Evolutionary conservation across 2,329 filamentous ascomycete species (phyloP).

Genomic region (Fusarium lyarnte): DNA sequence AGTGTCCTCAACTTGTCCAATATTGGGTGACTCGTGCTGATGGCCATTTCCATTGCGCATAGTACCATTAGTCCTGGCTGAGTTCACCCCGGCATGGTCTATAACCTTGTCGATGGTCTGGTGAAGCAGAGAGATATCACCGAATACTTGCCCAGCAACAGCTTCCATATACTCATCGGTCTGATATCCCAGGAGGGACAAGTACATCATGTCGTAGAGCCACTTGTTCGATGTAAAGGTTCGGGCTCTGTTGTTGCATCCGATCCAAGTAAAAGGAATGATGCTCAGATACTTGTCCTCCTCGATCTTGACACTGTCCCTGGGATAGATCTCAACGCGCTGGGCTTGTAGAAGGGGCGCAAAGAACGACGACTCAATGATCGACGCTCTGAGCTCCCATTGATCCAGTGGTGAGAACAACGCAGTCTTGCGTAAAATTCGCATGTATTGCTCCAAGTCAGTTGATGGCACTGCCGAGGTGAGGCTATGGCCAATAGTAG

Average conservation of each 20-base stretch:
- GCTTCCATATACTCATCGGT: conserved; percentile 1
- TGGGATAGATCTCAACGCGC: not conserved
- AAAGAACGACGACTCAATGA: not conserved
- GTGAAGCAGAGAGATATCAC: not conserved
- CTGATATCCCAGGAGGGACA: not conserved
- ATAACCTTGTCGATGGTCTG: not conserved
- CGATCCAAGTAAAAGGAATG: not conserved
- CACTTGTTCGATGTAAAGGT: not conserved
- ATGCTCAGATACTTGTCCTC: not conserved
- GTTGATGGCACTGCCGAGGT: no score
- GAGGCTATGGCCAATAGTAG: not conserved
- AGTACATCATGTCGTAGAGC: not conserved
- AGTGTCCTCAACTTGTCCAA: not conserved
- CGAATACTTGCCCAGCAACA: not conserved
- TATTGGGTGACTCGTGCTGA: not conserved
- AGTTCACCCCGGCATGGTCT: fast-evolving
- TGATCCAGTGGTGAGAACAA: not conserved
- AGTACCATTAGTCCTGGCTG: fast-evolving
- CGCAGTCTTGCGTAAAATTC: not conserved
- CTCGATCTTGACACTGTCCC: not conserved
- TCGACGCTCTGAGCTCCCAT: not conserved
- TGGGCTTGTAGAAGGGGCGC: not conserved
- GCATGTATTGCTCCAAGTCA: not conserved
- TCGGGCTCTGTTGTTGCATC: not conserved
- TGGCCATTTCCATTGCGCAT: not conserved